Base-by-base conservation (phyloP, 306 rosid genomes). In the Fragaria vesca region DNA sequence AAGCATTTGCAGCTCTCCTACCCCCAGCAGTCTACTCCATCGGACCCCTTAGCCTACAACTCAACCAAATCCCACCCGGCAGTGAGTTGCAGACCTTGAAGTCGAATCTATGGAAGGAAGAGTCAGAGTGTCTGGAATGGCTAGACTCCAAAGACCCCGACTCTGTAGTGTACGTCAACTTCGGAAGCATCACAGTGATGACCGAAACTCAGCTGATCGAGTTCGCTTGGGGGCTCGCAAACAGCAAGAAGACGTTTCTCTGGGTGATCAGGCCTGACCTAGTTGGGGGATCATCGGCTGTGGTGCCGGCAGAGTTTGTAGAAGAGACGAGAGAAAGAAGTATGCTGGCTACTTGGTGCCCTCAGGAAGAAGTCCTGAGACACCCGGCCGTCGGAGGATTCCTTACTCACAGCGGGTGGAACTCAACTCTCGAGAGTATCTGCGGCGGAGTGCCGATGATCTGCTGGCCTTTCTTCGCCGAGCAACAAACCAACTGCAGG, bases 101-200 rank as follows among this genome's bases (percentile, higher is more conserved):
- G 0, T 87, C 91, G 6, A 93, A 91, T 57, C 86, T 93, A 0
- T 93, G 93, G 98, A 90, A 80, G 20, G 92, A 93, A 5, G 96
- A 93, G 6, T 3, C 48, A 2, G 72, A 78, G 46, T 90, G 97
- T 62, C 71, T 91, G 2, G 76, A 83, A 16, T 93, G 98, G 98
- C 89, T 91, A 0, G 85, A 87, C 57, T 3, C 77, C 21, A 24
- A 58, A 24, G 77, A 73, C 13, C 54, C 38, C 4, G 38, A 57
- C 2, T 73, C 68, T 6, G 77, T 73, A 6, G 40, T 57, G 48
- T 73, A 73, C 30, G 54, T 73, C 54, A 40, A 73, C 38, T 73
- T 73, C 36, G 68, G 68, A 73, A 73, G 77, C 54, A 42, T 57
- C 36, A 40, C 77, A 42, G 52, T 73, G 17, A 73, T 26, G 54